Conservation (phyloP, 2,329 filamentous ascomycete species). For the Ilyonectria destructans region DNA sequence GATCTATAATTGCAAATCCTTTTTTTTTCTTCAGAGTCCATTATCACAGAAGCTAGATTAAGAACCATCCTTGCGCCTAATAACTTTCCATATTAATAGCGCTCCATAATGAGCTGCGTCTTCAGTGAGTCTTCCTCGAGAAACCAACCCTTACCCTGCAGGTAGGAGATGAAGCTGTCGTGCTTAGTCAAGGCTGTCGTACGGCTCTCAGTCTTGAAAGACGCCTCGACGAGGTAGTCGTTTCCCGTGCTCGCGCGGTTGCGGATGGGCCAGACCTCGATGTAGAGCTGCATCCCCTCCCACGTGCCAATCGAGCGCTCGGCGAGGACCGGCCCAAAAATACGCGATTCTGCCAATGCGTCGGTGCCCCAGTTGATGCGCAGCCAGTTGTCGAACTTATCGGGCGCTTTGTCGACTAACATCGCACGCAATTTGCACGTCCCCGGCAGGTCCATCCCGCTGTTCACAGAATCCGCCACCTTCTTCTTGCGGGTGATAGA, state of each 20-base stretch:
- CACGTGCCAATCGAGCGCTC: constrained; percentile 52
- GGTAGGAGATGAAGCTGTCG: constrained; percentile 37
- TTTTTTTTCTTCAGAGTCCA: too few relatives aligned
- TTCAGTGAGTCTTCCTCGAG: constrained; percentile 47
- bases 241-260: constrained; percentile 42
- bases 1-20: too few relatives aligned
- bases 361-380: constrained; percentile 48
- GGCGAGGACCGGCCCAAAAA: constrained; percentile 53
- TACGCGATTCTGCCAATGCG: constrained; percentile 43
- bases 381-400: constrained; percentile 52
- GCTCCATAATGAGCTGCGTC: constrained; percentile 49
- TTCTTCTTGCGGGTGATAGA: constrained; percentile 54
- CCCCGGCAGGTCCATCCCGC: constrained; percentile 47
- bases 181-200: constrained; percentile 38
- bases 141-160: constrained; percentile 50
- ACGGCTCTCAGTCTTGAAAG: constrained; percentile 47
- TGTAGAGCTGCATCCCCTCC: constrained; percentile 49
- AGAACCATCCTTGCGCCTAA: neutral
- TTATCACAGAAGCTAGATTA: too few relatives aligned
- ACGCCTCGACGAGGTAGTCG: constrained; percentile 51
- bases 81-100: constrained; percentile 34
- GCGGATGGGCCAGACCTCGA: constrained; percentile 54
- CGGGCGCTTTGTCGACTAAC: constrained; percentile 49
- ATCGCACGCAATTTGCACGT: constrained; percentile 41
- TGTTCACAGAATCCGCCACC: constrained; percentile 44